Evolutionary conservation across 441 rosid genomes (phyloP), one percentile per base, ranked within the genome.

Genomic region (Populus hybrid): DNA sequence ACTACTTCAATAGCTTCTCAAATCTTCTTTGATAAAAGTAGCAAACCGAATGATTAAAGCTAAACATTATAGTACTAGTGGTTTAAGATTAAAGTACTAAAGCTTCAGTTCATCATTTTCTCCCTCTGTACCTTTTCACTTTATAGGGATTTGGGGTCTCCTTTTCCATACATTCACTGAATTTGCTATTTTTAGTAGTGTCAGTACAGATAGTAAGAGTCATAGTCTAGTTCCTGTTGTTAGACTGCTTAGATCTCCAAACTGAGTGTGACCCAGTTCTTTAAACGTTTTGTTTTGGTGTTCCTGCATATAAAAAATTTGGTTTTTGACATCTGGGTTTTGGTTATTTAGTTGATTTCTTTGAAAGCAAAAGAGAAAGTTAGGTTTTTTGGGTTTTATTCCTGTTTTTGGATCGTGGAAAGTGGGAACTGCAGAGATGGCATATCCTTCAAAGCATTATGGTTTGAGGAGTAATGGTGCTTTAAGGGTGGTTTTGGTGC

Each of bases 81-180:
- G 28, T 30, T 30, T 30, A 73, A 16, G 76, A 63, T 69, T 32
- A 36, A 66, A 72, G 36, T 2, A 6, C 23, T 34, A 34, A 16
- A 67, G 18, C 30, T 40, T 21, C 65, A 18, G 14, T 24, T 2
- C 16, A 32, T 2, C 16, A 20, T 59, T 76, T 66, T 61, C 79
- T 78, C 38, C 30, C n/a, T 30, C 32, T 30, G 32, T 28, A 28
- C 30, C 30, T 36, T 24, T 28, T 2, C 74, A 35, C 74, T 77
- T 82, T 81, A n/a, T 80, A 14, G 84, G 86, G 86, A 85, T 87
- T 78, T 72, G 89, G 70, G 61, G 70, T 78, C 63, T 70, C 14
- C 67, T 67, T 74, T 61, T 64, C 24, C 67, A 53, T 38, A 23
- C 70, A 7, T 5, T 53, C 61, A 53, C 61, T 2, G 61, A 53